Base-by-base conservation (phyloP, 441 rosid species). In the Euphorbia corollata region DNA sequence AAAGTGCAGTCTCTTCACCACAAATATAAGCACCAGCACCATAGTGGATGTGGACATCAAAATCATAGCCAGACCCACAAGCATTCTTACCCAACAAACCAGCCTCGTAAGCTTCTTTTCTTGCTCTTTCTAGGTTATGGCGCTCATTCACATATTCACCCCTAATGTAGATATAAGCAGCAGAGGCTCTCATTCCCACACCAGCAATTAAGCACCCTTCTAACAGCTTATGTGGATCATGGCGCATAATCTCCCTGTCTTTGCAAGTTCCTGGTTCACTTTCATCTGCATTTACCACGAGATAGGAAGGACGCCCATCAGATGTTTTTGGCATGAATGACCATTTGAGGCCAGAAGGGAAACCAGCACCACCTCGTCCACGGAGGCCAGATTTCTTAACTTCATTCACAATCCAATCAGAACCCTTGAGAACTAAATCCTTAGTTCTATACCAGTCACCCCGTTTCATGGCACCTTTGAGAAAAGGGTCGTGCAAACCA, bases 211-310 rank as follows among this genome's bases (percentile, higher is more conserved):
- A 80, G 83, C 99, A 95, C 48, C 99, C 99, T 75, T 95, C 98
- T 68, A 95, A 81, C 71, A 95, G 72, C 74, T 95, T 95, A 81
- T 95, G 99, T 36, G 98, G 99, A 77, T 95, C 98, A 48, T 90
- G 99, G 53, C 98, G 87, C 98, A 95, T 88, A 64, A 95, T 95
- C 64, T 95, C 99, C 81, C 98, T 88, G 69, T 95, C 99, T 78
- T 92, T 92, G 75, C 98, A 92, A 71, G 99, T 95, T 73, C 98
- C 99, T 27, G 99, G 98, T 80, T 95, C 99, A 90, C 99, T 95
- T 83, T 95, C 99, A 86, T 95, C 99, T 51, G 96, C 99, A 59
- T 92, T 90, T 50, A 95, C 97, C 67, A 92, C 99, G 65, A 95
- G 91, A 81, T 92, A 95, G 27, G 97, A 91, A 0, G 99, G 99